phyloP scores from a whole-genome alignment of 2,329 filamentous ascomycete species.

The Ophiostoma sp. region DNA sequence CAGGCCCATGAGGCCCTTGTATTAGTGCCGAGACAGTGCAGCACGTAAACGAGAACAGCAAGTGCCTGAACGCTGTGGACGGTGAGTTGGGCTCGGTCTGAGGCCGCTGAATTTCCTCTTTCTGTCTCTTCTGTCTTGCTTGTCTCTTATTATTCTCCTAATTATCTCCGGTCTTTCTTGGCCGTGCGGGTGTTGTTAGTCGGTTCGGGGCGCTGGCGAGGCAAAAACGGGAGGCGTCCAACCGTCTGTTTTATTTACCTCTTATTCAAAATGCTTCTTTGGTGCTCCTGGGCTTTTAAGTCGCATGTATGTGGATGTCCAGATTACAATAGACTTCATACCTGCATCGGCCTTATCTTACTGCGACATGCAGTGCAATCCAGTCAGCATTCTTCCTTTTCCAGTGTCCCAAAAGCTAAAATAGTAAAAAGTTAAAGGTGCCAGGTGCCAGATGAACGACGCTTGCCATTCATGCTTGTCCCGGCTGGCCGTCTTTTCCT shows the following conservation, averaged over 20 bases:
- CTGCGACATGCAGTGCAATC: background rate
- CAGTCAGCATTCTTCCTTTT: background rate
- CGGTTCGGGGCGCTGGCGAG: background rate
- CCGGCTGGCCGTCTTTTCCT: background rate
- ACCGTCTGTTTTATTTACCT: background rate
- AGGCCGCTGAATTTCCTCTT: background rate
- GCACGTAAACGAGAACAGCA: conserved; percentile 13
- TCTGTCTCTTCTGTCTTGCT: background rate
- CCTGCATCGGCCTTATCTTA: background rate
- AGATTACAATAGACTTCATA: background rate
- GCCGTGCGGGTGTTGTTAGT: background rate
- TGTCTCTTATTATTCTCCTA: background rate
- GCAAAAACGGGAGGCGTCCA: background rate
- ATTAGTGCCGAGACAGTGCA: conserved; percentile 6
- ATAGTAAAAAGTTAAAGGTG: background rate
- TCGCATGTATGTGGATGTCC: background rate
- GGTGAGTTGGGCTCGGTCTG: background rate
- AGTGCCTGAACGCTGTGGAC: background rate
- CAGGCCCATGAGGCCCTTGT: background rate
- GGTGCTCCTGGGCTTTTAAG: background rate
- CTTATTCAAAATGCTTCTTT: background rate
- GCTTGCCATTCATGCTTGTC: background rate
- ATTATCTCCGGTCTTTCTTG: background rate
- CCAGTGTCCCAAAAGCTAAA: background rate
- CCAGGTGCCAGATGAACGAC: background rate